These are phyloP conservation scores for Panaeolus cyanescens DNA, from an alignment of 768 basidiomycete genomes.

Conservation along the genomic window DNA sequence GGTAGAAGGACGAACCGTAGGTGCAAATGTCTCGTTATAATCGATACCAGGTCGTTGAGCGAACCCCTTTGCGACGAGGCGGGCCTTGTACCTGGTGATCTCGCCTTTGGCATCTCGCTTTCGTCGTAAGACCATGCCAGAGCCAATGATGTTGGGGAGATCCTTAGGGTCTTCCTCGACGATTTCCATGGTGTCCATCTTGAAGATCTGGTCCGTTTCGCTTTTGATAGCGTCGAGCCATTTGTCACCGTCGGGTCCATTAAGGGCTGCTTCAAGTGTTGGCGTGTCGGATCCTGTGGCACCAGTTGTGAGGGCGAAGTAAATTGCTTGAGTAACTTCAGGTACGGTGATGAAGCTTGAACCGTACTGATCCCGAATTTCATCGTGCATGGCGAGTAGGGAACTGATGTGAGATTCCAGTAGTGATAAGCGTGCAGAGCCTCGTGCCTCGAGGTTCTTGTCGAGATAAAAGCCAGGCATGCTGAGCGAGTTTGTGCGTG, in stretches of 20 bases:
- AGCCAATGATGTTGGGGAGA: conserved; percentile 15
- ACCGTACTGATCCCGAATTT: too few relatives aligned
- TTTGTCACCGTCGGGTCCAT: conserved; percentile 10
- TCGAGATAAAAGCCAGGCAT: not conserved
- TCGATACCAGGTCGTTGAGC: conserved; percentile 35
- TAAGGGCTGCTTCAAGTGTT: conserved; percentile 13
- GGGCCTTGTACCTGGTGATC: conserved; percentile 32
- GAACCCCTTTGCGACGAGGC: conserved; percentile 28
- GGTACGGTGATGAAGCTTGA: not conserved
- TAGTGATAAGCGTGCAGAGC: not conserved
- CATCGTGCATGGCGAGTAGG: too few relatives aligned
- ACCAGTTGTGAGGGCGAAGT: too few relatives aligned
- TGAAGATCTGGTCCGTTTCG: conserved; percentile 18
- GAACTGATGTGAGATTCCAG: not conserved
- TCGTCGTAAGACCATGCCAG: conserved; percentile 13
- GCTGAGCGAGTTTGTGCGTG: not conserved
- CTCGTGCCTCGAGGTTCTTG: not conserved
- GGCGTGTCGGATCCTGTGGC: conserved; percentile 6
- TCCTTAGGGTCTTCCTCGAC: conserved; percentile 9
- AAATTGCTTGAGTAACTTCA: too few relatives aligned
- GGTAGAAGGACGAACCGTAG: conserved; percentile 16
- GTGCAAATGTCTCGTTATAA: conserved; percentile 25
- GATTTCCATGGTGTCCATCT: conserved; percentile 16
- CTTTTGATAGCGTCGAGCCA: conserved; percentile 18
- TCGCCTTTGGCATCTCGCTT: conserved; percentile 20